Evolutionary conservation across 306 rosid species (phyloP), one percentile per base, ranked within the genome.

Genomic region (Glycyrrhiza uralensis): DNA sequence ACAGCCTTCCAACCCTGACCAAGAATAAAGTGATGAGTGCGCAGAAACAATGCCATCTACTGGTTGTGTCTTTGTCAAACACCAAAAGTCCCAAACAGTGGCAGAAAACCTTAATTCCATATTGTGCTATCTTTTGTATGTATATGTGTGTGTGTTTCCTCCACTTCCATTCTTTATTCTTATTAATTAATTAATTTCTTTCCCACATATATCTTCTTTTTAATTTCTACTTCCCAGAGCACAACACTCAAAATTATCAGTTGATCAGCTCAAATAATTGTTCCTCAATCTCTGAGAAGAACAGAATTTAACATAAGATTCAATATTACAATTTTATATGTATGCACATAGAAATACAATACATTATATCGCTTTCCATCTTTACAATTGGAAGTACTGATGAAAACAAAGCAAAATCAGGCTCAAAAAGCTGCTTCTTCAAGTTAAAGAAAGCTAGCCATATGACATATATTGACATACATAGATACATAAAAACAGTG

Each of bases 371-470:
- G 11, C 50, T 75, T 61, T 76, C 80, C 79, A 75, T 81, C 82
- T 85, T 81, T 85, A 85, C 88, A 85, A 75, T 78, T 75, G 15
- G 77, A 78, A 78, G 73, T 73, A 78, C 63, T 76, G 66, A 75
- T 77, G 77, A 81, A 84, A 84, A 50, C 72, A 76, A 80, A 84
- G 80, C 62, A 69, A 66, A 38, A 26, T 4, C 8, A 78, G 69
- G 57, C 45, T 24, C 57, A 49, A 66, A 71, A 85, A 76, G 82
- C 74, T 79, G 79, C 69, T 69, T 60, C 73, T 69, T 57, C 44
- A 63, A 82, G 74, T 42, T 60, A 82, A 81, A 76, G 75, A 82
- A 81, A 76, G 75, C 75, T 30, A 11, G 66, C 24, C n/a, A 44
- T 4, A n/a, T 2, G 0, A 30, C 42, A 62, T 36, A 42, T n/a